Evolutionary conservation across 306 rosid species (phyloP), one percentile per base, ranked within the genome.

Genomic region (Crotalaria pallida): DNA sequence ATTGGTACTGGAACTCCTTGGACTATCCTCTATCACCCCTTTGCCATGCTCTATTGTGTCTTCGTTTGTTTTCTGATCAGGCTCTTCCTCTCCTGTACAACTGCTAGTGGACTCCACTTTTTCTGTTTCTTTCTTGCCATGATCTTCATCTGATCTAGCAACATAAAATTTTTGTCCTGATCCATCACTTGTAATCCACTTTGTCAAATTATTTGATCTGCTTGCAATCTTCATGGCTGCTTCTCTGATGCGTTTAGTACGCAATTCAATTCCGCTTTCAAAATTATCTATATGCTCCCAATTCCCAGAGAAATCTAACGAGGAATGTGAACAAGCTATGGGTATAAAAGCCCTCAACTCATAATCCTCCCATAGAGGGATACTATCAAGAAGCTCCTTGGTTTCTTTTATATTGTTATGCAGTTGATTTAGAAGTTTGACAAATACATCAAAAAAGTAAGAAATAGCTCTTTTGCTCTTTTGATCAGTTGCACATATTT

Each of bases 311-410:
- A 88, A 91, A 68, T 89, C 87, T 38, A 91, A 77, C 12, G 79
- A 75, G 16, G 55, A 67, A 27, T 89, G 99, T 27, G 84, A 72
- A 59, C 24, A 38, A 65, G 88, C 63, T 55, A 86, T 62, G 10
- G 97, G 92, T 33, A 77, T 73, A 79, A 91, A 95, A 19, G 97
- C 96, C 80, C 97, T 85, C 84, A 95, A 84, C 75, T 91, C 99
- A 73, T 79, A 89, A 81, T 91, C 99, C 77, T 95, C 99, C 99
- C 99, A 95, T 7, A 95, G 81, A 71, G 99, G 88, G 50, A 69
- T 67, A 66, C 53, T 58, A 69, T 75, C 78, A 9, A 75, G 48
- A 74, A 40, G 80, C 51, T 58, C 77, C 49, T 27, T 40, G 56
- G 75, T 77, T 66, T 77, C 88, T 50, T 53, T 68, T 15, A 58